Evolutionary conservation across 495 filamentous ascomycete genomes (phyloP).

Genomic region (Penicillium dipodomyicola): DNA sequence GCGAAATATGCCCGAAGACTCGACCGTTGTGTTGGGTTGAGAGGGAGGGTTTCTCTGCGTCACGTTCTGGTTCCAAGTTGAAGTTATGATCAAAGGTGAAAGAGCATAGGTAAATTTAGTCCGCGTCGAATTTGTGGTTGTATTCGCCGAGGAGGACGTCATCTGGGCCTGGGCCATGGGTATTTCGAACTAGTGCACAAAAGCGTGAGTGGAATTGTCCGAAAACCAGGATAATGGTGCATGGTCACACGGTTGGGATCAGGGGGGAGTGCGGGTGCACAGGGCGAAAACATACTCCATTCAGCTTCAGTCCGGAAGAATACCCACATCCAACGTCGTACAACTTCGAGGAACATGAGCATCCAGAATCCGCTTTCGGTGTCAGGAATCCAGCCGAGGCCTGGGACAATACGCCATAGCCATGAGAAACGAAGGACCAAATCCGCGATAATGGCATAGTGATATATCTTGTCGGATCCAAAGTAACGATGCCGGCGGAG

Average conservation of each 20-base stretch:
- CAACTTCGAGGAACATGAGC: slow-evolving; percentile 82
- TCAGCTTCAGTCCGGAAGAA: slow-evolving; percentile 94
- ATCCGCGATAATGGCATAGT: slow-evolving; percentile 75
- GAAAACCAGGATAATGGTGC: slow-evolving; percentile 1
- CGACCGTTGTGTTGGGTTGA: slow-evolving; percentile 3
- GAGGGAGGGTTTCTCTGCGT: slow-evolving; percentile 17
- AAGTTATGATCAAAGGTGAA: slow-evolving; percentile 8
- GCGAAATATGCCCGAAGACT: slow-evolving; percentile 1
- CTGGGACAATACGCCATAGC: slow-evolving; percentile 77
- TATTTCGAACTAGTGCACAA: slow-evolving; percentile 49
- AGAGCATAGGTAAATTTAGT: slow-evolving; percentile 33
- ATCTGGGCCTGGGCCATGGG: slow-evolving; percentile 51
- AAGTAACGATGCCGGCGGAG: slow-evolving; percentile 72
- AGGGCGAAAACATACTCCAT: slow-evolving; percentile 57
- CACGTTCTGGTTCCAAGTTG: slow-evolving; percentile 21
- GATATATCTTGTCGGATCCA: slow-evolving; percentile 68
- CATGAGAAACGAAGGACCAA: slow-evolving; percentile 83
- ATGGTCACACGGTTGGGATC: slow-evolving; percentile 3
- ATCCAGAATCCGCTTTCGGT: slow-evolving; percentile 82
- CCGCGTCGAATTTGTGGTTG: slow-evolving; percentile 51
- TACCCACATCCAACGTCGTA: slow-evolving; percentile 92
- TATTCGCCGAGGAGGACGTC: slow-evolving; percentile 55
- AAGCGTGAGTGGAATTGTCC: not conserved
- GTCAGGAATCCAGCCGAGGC: slow-evolving; percentile 77
- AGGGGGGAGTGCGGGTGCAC: slow-evolving; percentile 1